These are phyloP conservation scores for Lantana camara DNA, from an alignment of 257 asterid species.

Conservation along the genomic window DNA sequence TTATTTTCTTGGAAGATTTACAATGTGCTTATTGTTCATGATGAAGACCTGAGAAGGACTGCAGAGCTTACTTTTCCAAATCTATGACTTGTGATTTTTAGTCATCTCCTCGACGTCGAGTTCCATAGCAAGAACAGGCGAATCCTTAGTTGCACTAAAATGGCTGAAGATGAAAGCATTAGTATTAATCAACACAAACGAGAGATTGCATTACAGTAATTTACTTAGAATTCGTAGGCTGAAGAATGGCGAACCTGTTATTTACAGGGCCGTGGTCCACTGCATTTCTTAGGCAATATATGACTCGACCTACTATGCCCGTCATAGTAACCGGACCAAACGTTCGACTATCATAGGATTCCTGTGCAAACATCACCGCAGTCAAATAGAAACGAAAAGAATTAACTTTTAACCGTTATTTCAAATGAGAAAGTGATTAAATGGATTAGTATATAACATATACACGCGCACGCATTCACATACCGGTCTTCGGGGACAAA, in stretches of 20 bases:
- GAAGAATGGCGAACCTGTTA: slow-evolving; percentile 59
- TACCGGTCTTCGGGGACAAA: too few relatives aligned
- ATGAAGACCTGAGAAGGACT: not conserved
- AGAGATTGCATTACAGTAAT: not conserved
- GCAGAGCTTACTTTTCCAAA: not conserved
- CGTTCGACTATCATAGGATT: slow-evolving; percentile 76
- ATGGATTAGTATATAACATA: too few relatives aligned
- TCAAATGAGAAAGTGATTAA: too few relatives aligned
- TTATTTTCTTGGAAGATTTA: not conserved
- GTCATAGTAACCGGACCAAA: slow-evolving; percentile 84
- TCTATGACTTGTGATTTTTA: slow-evolving; percentile 64
- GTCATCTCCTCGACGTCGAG: slow-evolving; percentile 84
- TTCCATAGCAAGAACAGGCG: slow-evolving; percentile 70
- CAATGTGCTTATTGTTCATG: slow-evolving; percentile 21
- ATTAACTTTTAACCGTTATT: too few relatives aligned
- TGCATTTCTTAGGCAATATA: slow-evolving; percentile 74
- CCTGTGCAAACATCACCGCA: slow-evolving; percentile 48
- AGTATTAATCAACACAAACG: not conserved
- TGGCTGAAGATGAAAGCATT: slow-evolving; percentile 36
- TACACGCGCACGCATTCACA: too few relatives aligned
- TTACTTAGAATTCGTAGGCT: not conserved
- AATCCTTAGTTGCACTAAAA: slow-evolving; percentile 48
- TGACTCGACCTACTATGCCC: slow-evolving; percentile 72
- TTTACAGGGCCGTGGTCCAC: slow-evolving; percentile 81
- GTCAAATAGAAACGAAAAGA: slow-evolving; percentile 5